Percentiles rank a stretch among this genome's conserved stretches.
These are phyloP conservation scores for Leccinum barrowsii DNA, from an alignment of 768 basidiomycete species.

Conservation along the genomic window DNA sequence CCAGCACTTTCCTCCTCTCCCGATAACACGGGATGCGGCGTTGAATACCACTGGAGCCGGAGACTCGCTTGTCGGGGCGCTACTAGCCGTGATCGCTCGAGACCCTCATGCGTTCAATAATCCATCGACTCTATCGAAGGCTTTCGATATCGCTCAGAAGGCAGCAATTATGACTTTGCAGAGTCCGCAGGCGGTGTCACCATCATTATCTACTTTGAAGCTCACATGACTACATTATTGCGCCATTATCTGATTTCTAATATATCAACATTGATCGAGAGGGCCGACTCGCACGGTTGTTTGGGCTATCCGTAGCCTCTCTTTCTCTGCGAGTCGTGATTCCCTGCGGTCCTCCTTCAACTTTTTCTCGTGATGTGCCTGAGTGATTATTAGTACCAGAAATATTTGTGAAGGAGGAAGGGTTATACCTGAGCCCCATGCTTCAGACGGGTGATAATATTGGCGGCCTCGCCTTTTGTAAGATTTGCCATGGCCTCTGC, in stretches of 20 bases:
- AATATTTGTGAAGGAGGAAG: not conserved
- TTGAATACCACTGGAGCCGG: constrained; percentile 90
- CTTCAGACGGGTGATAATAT: constrained; percentile 71
- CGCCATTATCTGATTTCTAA: not conserved
- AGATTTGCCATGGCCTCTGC: constrained; percentile 38
- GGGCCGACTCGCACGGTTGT: constrained; percentile 64
- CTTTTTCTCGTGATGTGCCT: constrained; percentile 60
- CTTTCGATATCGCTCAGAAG: constrained; percentile 56
- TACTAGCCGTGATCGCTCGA: constrained; percentile 64
- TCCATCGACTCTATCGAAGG: constrained; percentile 39
- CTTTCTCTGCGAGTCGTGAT: constrained; percentile 39
- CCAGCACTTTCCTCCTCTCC: constrained; percentile 67
- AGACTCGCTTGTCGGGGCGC: constrained; percentile 82
- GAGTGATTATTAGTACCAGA: not conserved
- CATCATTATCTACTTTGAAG: constrained; percentile 41
- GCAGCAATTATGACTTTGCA: constrained; percentile 61
- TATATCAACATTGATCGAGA: constrained; percentile 22
- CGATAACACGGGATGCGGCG: constrained; percentile 32
- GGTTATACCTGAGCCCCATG: constrained; percentile 66
- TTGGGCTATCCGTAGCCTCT: constrained; percentile 46
- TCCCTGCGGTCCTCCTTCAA: constrained; percentile 38
- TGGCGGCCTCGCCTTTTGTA: constrained; percentile 78
- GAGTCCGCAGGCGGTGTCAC: constrained; percentile 63
- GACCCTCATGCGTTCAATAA: constrained; percentile 43
- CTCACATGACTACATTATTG: not conserved